phyloP scores from a whole-genome alignment of 352 stramenopile genomes.

The Phytophthora boehmeriae region DNA sequence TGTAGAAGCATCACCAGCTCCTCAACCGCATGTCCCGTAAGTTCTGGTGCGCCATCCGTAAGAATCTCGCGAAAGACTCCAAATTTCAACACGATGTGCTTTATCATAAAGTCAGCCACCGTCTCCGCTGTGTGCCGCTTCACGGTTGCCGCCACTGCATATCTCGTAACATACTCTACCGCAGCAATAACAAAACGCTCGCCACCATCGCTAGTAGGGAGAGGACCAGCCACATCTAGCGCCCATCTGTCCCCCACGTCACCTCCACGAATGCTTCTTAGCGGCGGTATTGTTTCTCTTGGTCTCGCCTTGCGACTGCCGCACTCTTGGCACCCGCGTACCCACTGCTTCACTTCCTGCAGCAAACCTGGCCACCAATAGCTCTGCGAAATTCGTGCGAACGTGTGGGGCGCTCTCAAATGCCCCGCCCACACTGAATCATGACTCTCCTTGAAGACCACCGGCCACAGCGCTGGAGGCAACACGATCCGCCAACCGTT shows the following conservation, averaged over 20 bases:
- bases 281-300: slow-evolving; percentile 9
- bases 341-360: slow-evolving; percentile 11
- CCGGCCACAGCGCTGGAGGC: background rate
- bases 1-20: too few relatives aligned
- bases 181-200: slow-evolving; percentile 19
- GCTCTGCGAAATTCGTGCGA: background rate
- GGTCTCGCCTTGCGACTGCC: slow-evolving; percentile 19
- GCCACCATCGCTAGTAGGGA: background rate
- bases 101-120: too few relatives aligned
- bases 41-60: slow-evolving; percentile 2
- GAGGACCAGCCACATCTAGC: slow-evolving; percentile 8
- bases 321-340: too few relatives aligned
- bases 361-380: slow-evolving; percentile 9
- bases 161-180: slow-evolving; percentile 2
- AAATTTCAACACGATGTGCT: too few relatives aligned
- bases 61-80: too few relatives aligned
- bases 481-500: background rate
- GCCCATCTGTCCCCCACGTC: slow-evolving; percentile 21
- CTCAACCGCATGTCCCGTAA: background rate
- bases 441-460: slow-evolving; percentile 1
- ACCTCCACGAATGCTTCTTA: slow-evolving; percentile 21
- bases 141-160: slow-evolving; percentile 2
- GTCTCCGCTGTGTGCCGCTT: too few relatives aligned
- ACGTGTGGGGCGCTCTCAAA: slow-evolving; percentile 1
- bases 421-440: slow-evolving; percentile 4